phyloP scores from a whole-genome alignment of 805 yeast species.

The Ogataea polymorpha region DNA sequence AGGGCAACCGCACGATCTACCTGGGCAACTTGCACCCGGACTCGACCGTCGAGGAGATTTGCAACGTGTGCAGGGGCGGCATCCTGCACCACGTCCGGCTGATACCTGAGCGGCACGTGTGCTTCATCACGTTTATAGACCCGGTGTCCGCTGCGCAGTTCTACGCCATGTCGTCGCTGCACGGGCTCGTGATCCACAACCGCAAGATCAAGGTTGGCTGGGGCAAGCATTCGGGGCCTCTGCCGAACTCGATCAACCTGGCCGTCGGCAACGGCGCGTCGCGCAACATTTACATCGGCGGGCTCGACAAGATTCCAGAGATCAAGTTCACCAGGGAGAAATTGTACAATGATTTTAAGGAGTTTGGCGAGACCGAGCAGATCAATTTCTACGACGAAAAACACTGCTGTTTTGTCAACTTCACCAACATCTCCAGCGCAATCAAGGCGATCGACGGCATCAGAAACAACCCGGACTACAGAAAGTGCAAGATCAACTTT shows the following conservation, averaged over 20 bases:
- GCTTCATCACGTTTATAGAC: constrained; percentile 93
- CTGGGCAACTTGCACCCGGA: constrained; percentile 88
- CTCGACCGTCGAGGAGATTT: constrained; percentile 85
- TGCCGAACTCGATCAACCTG: constrained; percentile 78
- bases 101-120: constrained; percentile 81
- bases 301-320: constrained; percentile 32
- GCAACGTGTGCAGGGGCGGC: constrained; percentile 96
- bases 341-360: constrained; percentile 68
- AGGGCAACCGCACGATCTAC: constrained; percentile 92
- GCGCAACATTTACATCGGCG: constrained; percentile 87
- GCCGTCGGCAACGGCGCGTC: constrained; percentile 95
- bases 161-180: constrained; percentile 88
- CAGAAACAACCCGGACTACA: constrained; percentile 67
- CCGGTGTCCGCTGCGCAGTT: constrained; percentile 98
- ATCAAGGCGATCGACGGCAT: constrained; percentile 91
- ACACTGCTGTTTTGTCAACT: constrained; percentile 88
- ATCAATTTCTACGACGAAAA: constrained; percentile 81
- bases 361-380: constrained; percentile 93
- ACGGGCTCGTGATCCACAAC: constrained; percentile 82
- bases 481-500: constrained; percentile 75
- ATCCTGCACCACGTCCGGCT: constrained; percentile 79
- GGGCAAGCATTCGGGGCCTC: constrained; percentile 96
- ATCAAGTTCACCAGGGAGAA: constrained; percentile 38
- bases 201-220: constrained; percentile 90
- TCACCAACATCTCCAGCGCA: constrained; percentile 87